Evolutionary conservation across 164 flowering plant genomes (phyloP).

Genomic region (Akebia trifoliata): DNA sequence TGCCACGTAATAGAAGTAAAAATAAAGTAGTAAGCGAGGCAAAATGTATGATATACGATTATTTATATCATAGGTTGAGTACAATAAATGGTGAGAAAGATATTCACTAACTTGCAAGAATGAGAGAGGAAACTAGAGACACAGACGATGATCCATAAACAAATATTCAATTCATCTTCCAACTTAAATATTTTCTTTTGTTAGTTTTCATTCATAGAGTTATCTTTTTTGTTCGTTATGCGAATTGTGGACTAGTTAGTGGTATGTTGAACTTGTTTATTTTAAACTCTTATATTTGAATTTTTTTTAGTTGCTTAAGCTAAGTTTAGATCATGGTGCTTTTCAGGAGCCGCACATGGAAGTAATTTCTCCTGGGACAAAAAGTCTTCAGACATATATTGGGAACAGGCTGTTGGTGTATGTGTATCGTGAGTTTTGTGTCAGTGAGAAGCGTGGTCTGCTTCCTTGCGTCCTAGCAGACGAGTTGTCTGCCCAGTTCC

Average conservation of each 20-base stretch:
- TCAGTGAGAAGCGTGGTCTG: constrained; percentile 59
- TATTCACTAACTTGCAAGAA: too few species aligned
- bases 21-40: too few species aligned
- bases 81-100: too few species aligned
- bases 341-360: constrained; percentile 92
- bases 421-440: constrained; percentile 75
- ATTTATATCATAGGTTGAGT: too few species aligned
- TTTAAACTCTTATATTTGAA: not conserved
- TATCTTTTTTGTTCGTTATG: too few species aligned
- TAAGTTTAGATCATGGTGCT: constrained; percentile 6
- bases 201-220: too few species aligned
- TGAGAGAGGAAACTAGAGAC: too few species aligned
- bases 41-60: too few species aligned
- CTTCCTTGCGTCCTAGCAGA: constrained; percentile 64
- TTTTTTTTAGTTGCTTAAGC: not conserved
- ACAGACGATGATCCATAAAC: too few species aligned
- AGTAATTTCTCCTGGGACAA: constrained; percentile 83
- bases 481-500: constrained; percentile 71
- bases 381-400: constrained; percentile 62
- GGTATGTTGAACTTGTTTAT: not conserved
- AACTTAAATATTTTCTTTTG: too few species aligned
- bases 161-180: too few species aligned
- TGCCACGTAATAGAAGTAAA: too few species aligned
- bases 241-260: not conserved
- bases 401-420: constrained; percentile 71